Evolutionary conservation across 306 rosid species (phyloP).

Genomic region (Vigna mungo): DNA sequence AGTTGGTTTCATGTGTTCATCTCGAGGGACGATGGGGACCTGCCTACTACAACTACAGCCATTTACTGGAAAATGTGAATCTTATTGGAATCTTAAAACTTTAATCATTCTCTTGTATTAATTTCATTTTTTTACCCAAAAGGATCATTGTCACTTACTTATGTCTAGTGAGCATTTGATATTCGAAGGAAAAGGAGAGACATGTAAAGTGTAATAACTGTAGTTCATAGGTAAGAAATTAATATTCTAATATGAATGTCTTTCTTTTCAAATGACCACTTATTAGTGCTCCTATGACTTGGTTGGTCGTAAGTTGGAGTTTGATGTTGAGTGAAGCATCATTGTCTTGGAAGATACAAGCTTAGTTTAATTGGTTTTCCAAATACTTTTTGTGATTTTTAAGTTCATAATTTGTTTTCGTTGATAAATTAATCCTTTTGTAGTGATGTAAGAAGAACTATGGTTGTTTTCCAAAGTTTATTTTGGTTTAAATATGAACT

Average conservation of each 20-base stretch:
- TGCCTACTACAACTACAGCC: conserved; percentile 44
- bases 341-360: too few relatives aligned
- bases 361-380: too few relatives aligned
- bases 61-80: conserved; percentile 42
- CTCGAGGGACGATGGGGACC: conserved; percentile 55
- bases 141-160: conserved; percentile 4
- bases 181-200: conserved; percentile 9
- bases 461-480: too few relatives aligned
- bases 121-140: conserved; percentile 16
- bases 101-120: conserved; percentile 40
- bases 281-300: too few relatives aligned
- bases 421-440: too few relatives aligned
- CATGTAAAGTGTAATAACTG: neutral
- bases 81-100: conserved; percentile 45
- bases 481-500: too few relatives aligned
- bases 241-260: neutral
- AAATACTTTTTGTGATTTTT: too few relatives aligned
- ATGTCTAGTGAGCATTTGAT: conserved; percentile 33
- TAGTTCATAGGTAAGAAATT: neutral
- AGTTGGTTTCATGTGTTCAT: conserved; percentile 37
- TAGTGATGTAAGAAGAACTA: too few relatives aligned
- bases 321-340: too few relatives aligned
- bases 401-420: too few relatives aligned
- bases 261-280: neutral
- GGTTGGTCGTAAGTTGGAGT: too few relatives aligned